A percentile compares a stretch with the other conserved stretches of the same genome.
Evolutionary conservation across 768 basidiomycete species (phyloP).

Genomic region (Boletus tomentosulus): DNA sequence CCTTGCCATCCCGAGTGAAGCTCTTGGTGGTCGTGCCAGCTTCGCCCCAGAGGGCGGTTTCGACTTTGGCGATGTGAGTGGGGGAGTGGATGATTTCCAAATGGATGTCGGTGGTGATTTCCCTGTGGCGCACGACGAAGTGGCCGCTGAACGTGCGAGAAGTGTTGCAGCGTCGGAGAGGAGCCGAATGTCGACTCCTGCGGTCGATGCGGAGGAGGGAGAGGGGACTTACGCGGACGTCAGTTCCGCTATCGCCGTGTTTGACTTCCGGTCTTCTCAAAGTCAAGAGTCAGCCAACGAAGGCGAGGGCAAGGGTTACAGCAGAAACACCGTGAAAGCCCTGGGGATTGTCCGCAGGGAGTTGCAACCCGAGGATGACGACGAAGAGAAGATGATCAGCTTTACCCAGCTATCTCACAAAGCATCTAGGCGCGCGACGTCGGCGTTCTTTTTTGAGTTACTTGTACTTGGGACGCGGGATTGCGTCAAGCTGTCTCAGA

Average conservation of each 20-base stretch:
- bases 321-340: conserved; percentile 86
- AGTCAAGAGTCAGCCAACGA: conserved; percentile 41
- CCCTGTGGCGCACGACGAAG: conserved; percentile 27
- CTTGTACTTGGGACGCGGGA: conserved; percentile 93
- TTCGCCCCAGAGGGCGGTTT: conserved; percentile 53
- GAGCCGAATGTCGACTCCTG: conserved; percentile 67
- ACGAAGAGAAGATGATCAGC: conserved; percentile 60
- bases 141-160: conserved; percentile 37
- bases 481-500: conserved; percentile 78
- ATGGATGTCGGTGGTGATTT: conserved; percentile 59
- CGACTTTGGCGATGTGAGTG: conserved; percentile 57
- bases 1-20: conserved; percentile 51
- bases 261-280: conserved; percentile 64
- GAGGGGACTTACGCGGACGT: conserved; percentile 67
- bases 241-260: conserved; percentile 74
- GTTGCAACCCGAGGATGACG: conserved; percentile 51
- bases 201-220: conserved; percentile 55
- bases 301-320: conserved; percentile 69
- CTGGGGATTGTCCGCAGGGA: conserved; percentile 70
- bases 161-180: conserved; percentile 53
- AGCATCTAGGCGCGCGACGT: conserved; percentile 87
- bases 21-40: conserved; percentile 49
- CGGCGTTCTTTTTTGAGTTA: conserved; percentile 97
- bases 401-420: conserved; percentile 79
- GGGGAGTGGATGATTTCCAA: conserved; percentile 63